phyloP scores from a whole-genome alignment of 225 moss, liverwort and hornwort genomes.

The Straminergon stramineum region DNA sequence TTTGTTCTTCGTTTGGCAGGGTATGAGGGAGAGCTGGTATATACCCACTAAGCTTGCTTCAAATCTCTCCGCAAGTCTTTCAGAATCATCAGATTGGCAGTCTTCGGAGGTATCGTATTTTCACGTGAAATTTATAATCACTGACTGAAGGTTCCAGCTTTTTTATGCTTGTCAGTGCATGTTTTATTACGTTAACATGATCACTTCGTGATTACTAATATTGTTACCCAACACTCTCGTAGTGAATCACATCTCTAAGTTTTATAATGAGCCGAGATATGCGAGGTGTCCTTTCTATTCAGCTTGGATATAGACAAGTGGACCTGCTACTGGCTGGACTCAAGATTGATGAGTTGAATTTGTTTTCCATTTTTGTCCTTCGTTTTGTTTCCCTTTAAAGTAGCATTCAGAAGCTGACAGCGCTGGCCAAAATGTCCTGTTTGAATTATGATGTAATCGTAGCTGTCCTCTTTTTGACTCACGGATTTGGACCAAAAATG shows the following conservation, averaged over 20 bases:
- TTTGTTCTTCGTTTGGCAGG: constrained; percentile 22
- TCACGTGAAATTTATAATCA: background rate
- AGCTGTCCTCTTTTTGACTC: background rate
- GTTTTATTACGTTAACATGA: background rate
- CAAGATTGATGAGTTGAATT: background rate
- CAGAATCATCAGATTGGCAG: constrained; percentile 56
- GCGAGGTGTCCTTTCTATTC: background rate
- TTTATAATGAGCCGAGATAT: background rate
- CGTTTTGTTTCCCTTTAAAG: background rate
- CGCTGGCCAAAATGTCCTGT: background rate
- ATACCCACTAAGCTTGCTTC: constrained; percentile 80
- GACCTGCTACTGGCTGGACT: background rate
- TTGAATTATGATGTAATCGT: background rate
- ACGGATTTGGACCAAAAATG: background rate
- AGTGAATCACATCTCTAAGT: background rate
- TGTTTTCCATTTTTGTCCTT: background rate
- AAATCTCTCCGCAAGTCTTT: constrained; percentile 83
- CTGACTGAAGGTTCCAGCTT: background rate
- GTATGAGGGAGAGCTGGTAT: constrained; percentile 82
- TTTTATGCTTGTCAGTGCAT: background rate
- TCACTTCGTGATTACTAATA: background rate
- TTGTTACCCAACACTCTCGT: background rate
- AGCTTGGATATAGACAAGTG: background rate
- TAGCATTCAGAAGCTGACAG: background rate
- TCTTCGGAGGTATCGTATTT: constrained; percentile 49